phyloP scores from a whole-genome alignment of 1,284 basidiomycete species.

The Ustilago cynodontis region DNA sequence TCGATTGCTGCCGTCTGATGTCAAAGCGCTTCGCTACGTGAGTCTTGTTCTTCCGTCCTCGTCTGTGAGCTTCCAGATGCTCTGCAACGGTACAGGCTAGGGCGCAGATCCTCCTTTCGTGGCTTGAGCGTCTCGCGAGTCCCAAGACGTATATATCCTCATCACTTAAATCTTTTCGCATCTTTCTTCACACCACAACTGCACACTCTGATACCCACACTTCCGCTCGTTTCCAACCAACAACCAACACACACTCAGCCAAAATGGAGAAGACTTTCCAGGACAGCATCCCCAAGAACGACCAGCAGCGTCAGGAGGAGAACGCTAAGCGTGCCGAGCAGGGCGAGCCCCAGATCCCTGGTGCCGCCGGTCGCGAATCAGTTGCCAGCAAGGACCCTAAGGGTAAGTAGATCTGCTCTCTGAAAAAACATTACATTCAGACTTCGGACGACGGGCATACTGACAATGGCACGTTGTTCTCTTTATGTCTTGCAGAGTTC shows the following conservation, averaged over 20 bases:
- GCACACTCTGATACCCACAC: not conserved
- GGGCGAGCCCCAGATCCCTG: constrained; percentile 53
- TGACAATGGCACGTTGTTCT: too few relatives aligned
- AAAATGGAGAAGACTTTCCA: constrained; percentile 60
- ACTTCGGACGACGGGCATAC: too few relatives aligned
- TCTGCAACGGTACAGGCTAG: not conserved
- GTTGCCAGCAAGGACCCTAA: constrained; percentile 53
- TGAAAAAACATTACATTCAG: not conserved
- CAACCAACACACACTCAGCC: not conserved
- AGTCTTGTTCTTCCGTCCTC: not conserved
- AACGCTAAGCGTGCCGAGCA: constrained; percentile 45
- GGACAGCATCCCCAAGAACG: constrained; percentile 36
- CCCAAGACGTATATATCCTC: not conserved
- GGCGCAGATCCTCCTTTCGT: not conserved
- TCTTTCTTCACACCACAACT: not conserved
- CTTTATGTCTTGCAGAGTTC: constrained; percentile 46
- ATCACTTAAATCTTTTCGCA: not conserved
- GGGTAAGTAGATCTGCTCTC: constrained; percentile 25
- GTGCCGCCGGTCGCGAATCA: constrained; percentile 49
- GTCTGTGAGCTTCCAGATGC: not conserved
- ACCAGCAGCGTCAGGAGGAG: constrained; percentile 45
- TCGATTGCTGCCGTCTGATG: constrained; percentile 26
- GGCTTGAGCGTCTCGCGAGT: not conserved
- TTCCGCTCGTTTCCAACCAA: not conserved
- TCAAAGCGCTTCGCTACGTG: constrained; percentile 18